A percentile compares a stretch with the other conserved stretches of the same genome.
phyloP scores from a whole-genome alignment of 2,329 filamentous ascomycete species.

The Zasmidium cellare region DNA sequence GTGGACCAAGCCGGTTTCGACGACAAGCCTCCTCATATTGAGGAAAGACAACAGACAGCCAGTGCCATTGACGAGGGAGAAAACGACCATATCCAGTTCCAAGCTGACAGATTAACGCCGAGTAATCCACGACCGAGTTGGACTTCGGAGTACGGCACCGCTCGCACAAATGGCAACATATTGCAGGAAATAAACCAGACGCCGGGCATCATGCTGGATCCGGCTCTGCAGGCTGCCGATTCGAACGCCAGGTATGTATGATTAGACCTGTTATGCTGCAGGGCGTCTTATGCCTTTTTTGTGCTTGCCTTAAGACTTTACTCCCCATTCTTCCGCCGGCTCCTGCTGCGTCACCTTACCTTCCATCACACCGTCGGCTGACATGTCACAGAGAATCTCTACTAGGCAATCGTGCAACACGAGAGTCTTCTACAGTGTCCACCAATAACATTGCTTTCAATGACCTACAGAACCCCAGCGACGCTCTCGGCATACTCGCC shows the following conservation, averaged over 20 bases:
- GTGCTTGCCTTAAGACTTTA: not conserved
- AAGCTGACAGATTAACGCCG: slow-evolving; percentile 9
- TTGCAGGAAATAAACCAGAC: slow-evolving; percentile 17
- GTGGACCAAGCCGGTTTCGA: slow-evolving; percentile 29
- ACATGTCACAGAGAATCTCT: slow-evolving; percentile 9
- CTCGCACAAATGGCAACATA: slow-evolving; percentile 9
- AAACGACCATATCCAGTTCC: slow-evolving; percentile 25
- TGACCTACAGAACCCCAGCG: slow-evolving; percentile 51
- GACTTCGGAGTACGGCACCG: not conserved
- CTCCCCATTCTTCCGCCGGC: too few species aligned
- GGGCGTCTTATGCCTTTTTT: not conserved
- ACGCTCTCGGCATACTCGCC: slow-evolving; percentile 50
- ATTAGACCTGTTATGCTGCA: not conserved
- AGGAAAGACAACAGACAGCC: not conserved
- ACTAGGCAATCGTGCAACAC: slow-evolving; percentile 17
- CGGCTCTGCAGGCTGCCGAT: slow-evolving; percentile 31
- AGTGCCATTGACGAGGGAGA: not conserved
- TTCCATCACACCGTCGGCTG: slow-evolving; percentile 10
- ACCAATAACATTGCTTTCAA: slow-evolving; percentile 37
- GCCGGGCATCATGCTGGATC: slow-evolving; percentile 30
- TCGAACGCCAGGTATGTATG: slow-evolving; percentile 13
- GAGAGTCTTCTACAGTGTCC: slow-evolving; percentile 31
- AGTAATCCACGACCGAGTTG: slow-evolving; percentile 5
- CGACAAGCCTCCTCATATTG: slow-evolving; percentile 28
- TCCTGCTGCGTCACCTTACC: too few species aligned